A percentile compares a stretch with the other conserved stretches of the same genome.
These are phyloP conservation scores for Aspergillus glaucus DNA, from an alignment of 2,329 filamentous ascomycete species.

Conservation along the genomic window DNA sequence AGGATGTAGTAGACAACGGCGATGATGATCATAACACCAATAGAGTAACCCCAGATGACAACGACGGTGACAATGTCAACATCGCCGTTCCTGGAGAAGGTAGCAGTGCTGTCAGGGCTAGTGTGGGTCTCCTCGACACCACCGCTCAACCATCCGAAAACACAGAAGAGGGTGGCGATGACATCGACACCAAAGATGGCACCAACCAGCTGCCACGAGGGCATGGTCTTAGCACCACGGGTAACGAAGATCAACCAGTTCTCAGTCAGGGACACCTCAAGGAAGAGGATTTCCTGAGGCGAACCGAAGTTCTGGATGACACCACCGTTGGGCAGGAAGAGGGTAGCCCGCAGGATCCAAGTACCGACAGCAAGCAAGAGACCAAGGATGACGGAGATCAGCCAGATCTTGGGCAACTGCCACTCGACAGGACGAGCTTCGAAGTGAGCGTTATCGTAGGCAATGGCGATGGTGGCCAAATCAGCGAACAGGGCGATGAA, in stretches of 20 bases:
- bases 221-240: constrained; percentile 70
- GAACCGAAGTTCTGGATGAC: constrained; percentile 69
- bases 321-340: constrained; percentile 65
- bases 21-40: constrained; percentile 48
- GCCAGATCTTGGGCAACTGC: constrained; percentile 77
- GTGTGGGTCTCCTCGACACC: constrained; percentile 28
- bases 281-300: constrained; percentile 75
- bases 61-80: constrained; percentile 53
- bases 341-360: constrained; percentile 65
- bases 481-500: constrained; percentile 76
- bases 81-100: constrained; percentile 44
- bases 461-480: constrained; percentile 70
- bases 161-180: constrained; percentile 64
- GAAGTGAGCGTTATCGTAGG: constrained; percentile 73
- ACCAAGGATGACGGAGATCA: constrained; percentile 57
- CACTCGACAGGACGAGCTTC: constrained; percentile 70
- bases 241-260: constrained; percentile 98
- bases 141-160: constrained; percentile 68
- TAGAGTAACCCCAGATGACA: constrained; percentile 49
- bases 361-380: constrained; percentile 62
- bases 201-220: constrained; percentile 65
- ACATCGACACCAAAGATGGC: constrained; percentile 68
- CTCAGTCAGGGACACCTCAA: constrained; percentile 85
- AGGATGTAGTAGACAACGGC: constrained; percentile 48
- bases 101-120: constrained; percentile 16